phyloP scores from a whole-genome alignment of 2,329 filamentous ascomycete genomes.

The Graphilbum sp. region DNA sequence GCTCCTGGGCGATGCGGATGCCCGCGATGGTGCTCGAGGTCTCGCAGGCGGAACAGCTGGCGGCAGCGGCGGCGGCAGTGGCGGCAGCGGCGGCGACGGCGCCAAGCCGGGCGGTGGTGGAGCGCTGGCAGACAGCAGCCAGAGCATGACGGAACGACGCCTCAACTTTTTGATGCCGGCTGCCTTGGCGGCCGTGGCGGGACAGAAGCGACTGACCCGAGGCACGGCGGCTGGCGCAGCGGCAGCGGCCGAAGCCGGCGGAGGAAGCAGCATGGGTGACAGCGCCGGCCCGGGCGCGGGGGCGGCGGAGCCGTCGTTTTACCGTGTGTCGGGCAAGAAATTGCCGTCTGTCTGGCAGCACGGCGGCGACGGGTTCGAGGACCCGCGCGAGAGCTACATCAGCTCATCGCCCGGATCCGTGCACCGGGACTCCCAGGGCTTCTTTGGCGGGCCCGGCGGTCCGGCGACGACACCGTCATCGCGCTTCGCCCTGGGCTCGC shows the following conservation, averaged over 20 bases:
- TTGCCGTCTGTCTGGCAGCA: constrained; percentile 44
- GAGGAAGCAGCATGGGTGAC: constrained; percentile 17
- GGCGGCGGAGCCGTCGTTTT: constrained; percentile 41
- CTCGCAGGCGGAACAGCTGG: constrained; percentile 5
- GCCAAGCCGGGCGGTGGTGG: constrained; percentile 3
- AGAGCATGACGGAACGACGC: constrained; percentile 27
- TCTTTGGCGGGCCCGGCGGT: constrained; percentile 14
- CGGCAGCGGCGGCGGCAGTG: constrained; percentile 11
- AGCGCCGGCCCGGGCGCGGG: neutral
- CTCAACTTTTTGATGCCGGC: constrained; percentile 31
- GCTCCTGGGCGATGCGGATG: constrained; percentile 25
- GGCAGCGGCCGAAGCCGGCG: neutral
- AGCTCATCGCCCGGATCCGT: constrained; percentile 3
- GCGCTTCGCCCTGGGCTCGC: constrained; percentile 35
- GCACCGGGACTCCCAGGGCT: constrained; percentile 15
- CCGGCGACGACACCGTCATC: constrained; percentile 9
- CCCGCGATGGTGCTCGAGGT: constrained; percentile 2
- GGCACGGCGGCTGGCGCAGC: constrained; percentile 3
- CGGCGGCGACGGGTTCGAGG: constrained; percentile 43
- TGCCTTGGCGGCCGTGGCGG: constrained; percentile 26
- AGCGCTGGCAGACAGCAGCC: constrained; percentile 25
- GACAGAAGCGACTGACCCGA: constrained; percentile 17
- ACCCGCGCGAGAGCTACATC: constrained; percentile 13
- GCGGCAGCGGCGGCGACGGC: constrained; percentile 9
- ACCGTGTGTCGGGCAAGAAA: constrained; percentile 48